Conservation (phyloP, 768 basidiomycete species). For the Candolleomyces efflorescens region DNA sequence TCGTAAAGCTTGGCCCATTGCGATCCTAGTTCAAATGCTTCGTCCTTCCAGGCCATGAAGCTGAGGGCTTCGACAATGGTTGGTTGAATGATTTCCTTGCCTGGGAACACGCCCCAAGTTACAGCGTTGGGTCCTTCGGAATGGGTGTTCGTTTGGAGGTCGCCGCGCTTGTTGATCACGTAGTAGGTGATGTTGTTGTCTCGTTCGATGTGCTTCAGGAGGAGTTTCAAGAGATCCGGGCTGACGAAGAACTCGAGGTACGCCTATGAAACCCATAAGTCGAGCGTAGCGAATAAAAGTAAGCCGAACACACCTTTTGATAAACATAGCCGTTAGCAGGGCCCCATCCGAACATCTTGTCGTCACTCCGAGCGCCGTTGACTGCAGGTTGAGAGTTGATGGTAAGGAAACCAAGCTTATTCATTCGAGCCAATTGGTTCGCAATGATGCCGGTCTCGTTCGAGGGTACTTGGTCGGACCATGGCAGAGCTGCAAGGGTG, state of each 20-base stretch:
- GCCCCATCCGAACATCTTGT: slow-evolving; percentile 90
- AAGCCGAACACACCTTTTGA: slow-evolving; percentile 63
- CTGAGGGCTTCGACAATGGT: slow-evolving; percentile 97
- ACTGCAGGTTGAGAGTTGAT: slow-evolving; percentile 98
- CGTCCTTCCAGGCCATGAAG: slow-evolving; percentile 99
- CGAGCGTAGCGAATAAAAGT: neutral
- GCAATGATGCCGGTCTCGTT: slow-evolving; percentile 82
- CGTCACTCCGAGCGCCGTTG: slow-evolving; percentile 81
- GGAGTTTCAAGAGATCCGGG: slow-evolving; percentile 63
- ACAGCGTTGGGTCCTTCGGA: slow-evolving; percentile 98
- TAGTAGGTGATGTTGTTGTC: slow-evolving; percentile 93
- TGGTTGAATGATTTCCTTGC: slow-evolving; percentile 94
- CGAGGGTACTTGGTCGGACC: slow-evolving; percentile 89
- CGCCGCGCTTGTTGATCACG: slow-evolving; percentile 93
- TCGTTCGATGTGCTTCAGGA: slow-evolving; percentile 79
- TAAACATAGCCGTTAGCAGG: slow-evolving; percentile 92
- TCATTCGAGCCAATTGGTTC: slow-evolving; percentile 75
- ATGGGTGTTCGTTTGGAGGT: slow-evolving; percentile 91
- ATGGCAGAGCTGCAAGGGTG: slow-evolving; percentile 77
- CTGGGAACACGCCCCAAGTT: slow-evolving; percentile 97
- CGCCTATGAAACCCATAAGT: slow-evolving; percentile 46
- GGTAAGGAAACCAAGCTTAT: slow-evolving; percentile 88
- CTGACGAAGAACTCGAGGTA: slow-evolving; percentile 95
- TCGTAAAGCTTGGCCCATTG: slow-evolving; percentile 93
- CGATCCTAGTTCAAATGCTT: slow-evolving; percentile 87